Conservation (phyloP, 1,284 basidiomycete genomes). For the Ganoderma lingzhi region DNA sequence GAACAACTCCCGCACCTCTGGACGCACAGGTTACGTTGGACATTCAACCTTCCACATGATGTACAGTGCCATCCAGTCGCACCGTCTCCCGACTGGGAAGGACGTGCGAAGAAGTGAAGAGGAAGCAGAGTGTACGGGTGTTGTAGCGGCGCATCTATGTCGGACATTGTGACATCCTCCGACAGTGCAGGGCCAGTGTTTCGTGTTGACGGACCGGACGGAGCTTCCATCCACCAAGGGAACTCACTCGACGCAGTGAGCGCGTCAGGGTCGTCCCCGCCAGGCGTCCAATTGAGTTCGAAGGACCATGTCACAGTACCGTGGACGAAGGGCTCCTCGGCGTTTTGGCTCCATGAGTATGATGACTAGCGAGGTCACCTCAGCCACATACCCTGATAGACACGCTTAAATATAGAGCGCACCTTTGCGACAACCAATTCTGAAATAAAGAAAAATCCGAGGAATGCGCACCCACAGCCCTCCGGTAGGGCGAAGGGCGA, state of each 20-base stretch:
- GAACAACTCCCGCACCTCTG: constrained; percentile 46
- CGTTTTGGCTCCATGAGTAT: neutral
- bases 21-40: constrained; percentile 46
- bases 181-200: neutral
- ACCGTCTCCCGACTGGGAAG: constrained; percentile 24
- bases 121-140: constrained; percentile 45
- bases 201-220: neutral
- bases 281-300: constrained; percentile 33
- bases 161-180: neutral
- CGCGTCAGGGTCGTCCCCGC: constrained; percentile 26
- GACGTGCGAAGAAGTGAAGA: constrained; percentile 38
- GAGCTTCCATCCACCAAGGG: constrained; percentile 32
- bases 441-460: constrained; percentile 32
- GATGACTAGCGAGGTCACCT: neutral
- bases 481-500: constrained; percentile 25
- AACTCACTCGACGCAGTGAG: neutral
- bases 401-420: neutral
- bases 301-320: constrained; percentile 27
- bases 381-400: neutral
- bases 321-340: neutral
- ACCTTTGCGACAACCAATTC: constrained; percentile 17
- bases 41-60: constrained; percentile 48
- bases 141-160: constrained; percentile 8
- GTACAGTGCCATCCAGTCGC: constrained; percentile 47
- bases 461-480: constrained; percentile 29